A percentile compares a stretch with the other conserved stretches of the same genome.
Evolutionary conservation across 2,329 filamentous ascomycete genomes (phyloP).

Genomic region (Arthroderma sp.): DNA sequence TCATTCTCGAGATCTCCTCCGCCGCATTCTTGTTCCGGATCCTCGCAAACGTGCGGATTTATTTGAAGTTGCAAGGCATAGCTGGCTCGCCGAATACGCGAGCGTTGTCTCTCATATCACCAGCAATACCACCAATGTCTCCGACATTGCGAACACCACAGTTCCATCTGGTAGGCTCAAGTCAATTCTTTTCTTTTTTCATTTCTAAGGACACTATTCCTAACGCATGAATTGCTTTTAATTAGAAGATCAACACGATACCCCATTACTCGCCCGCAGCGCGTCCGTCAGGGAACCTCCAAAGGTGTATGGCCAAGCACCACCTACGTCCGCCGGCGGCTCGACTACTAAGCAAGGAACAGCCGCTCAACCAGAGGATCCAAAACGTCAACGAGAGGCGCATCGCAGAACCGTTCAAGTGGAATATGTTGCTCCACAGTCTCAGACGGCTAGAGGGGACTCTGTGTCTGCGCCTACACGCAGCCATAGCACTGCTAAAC

Average conservation of each 20-base stretch:
- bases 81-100: slow-evolving; percentile 95
- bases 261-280: slow-evolving; percentile 60
- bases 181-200: slow-evolving; percentile 4
- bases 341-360: slow-evolving; percentile 61
- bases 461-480: slow-evolving; percentile 3
- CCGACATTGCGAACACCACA: slow-evolving; percentile 71
- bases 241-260: slow-evolving; percentile 42
- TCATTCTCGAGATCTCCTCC: slow-evolving; percentile 81
- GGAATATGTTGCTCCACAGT: slow-evolving; percentile 88
- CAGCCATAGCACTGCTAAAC: not conserved
- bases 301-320: slow-evolving; percentile 39
- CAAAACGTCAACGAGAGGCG: slow-evolving; percentile 45
- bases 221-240: too few relatives aligned
- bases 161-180: slow-evolving; percentile 42
- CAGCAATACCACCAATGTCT: slow-evolving; percentile 77
- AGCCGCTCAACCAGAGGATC: slow-evolving; percentile 49
- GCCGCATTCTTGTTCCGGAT: slow-evolving; percentile 88
- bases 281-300: slow-evolving; percentile 80
- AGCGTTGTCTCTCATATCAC: slow-evolving; percentile 95
- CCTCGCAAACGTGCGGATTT: slow-evolving; percentile 88
- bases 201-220: not conserved
- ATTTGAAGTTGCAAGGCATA: slow-evolving; percentile 94
- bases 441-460: slow-evolving; percentile 66
- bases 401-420: slow-evolving; percentile 94
- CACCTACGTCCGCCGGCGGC: slow-evolving; percentile 32